phyloP scores from a whole-genome alignment of 108 stramenopile genomes.

The Fragilaria radians region DNA sequence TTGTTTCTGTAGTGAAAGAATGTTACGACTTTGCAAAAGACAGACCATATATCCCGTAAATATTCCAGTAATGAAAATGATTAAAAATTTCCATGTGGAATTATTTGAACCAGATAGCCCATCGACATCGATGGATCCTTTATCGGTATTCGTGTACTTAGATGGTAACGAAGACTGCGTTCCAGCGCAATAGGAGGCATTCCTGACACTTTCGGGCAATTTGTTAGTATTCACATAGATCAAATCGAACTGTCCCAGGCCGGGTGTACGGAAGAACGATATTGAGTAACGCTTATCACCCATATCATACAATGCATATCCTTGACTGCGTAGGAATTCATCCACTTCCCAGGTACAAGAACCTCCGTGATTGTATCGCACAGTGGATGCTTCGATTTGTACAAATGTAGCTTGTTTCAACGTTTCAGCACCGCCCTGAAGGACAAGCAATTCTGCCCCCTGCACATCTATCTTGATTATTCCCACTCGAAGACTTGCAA shows the following conservation, averaged over 20 bases:
- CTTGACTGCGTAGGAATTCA: conserved; percentile 20
- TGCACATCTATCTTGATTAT: conserved; percentile 28
- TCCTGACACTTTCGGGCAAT: too few relatives aligned
- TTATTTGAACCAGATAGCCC: too few relatives aligned
- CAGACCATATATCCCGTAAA: too few relatives aligned
- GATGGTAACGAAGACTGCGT: too few relatives aligned
- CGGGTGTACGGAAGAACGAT: conserved; percentile 15
- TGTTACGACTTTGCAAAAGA: too few relatives aligned
- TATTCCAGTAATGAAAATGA: too few relatives aligned
- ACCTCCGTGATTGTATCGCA: conserved; percentile 28
- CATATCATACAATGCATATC: conserved; percentile 22
- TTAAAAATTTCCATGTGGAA: too few relatives aligned
- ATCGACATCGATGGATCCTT: too few relatives aligned
- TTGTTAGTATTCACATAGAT: conserved; percentile 18
- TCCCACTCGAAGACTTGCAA: conserved; percentile 13
- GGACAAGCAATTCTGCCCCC: conserved; percentile 21
- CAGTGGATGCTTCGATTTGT: conserved; percentile 23
- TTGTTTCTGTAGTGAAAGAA: too few relatives aligned
- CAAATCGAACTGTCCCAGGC: conserved; percentile 19
- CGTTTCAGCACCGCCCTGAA: conserved; percentile 15
- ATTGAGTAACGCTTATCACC: conserved; percentile 4
- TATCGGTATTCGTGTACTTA: too few relatives aligned
- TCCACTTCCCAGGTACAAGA: conserved; percentile 24
- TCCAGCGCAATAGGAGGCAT: too few relatives aligned
- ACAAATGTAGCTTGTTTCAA: conserved; percentile 25